A percentile compares a stretch with the other conserved stretches of the same genome.
Evolutionary conservation across 805 yeast species (phyloP).

Genomic region (Zygoascus flipseniorum): DNA sequence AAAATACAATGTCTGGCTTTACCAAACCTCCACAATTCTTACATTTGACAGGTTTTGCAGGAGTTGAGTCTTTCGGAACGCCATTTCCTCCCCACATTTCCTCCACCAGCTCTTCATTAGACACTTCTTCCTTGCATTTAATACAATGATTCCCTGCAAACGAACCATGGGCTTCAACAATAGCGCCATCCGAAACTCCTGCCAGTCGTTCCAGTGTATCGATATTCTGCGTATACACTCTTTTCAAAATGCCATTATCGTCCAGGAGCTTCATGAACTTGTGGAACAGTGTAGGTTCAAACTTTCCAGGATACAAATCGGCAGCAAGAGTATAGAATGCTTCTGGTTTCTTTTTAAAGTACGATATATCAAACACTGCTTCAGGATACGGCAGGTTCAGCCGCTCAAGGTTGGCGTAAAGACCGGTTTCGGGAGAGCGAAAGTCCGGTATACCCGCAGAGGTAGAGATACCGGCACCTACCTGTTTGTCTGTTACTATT

Average conservation of each 20-base stretch:
- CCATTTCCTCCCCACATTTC: slow-evolving; percentile 13
- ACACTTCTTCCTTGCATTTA: slow-evolving; percentile 53
- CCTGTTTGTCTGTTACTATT: slow-evolving; percentile 20
- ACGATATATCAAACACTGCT: slow-evolving; percentile 89
- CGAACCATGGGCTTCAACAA: slow-evolving; percentile 93
- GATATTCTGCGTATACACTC: slow-evolving; percentile 88
- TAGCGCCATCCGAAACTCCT: slow-evolving; percentile 53
- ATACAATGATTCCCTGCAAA: slow-evolving; percentile 82
- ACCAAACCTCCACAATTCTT: slow-evolving; percentile 60
- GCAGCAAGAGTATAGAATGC: slow-evolving; percentile 80
- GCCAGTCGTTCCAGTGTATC: slow-evolving; percentile 86
- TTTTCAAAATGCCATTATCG: slow-evolving; percentile 48
- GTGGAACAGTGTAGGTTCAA: slow-evolving; percentile 77
- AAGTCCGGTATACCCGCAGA: slow-evolving; percentile 94
- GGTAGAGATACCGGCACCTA: slow-evolving; percentile 94
- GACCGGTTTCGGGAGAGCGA: slow-evolving; percentile 73
- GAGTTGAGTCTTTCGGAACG: slow-evolving; percentile 1
- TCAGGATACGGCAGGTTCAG: slow-evolving; percentile 84
- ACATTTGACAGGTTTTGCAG: slow-evolving; percentile 37
- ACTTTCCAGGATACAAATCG: slow-evolving; percentile 84
- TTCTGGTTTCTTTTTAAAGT: slow-evolving; percentile 62
- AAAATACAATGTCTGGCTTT: slow-evolving; percentile 91
- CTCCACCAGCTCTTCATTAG: slow-evolving; percentile 20
- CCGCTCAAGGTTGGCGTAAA: slow-evolving; percentile 65
- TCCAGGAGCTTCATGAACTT: slow-evolving; percentile 58